A percentile compares a stretch with the other conserved stretches of the same genome.
Conservation (phyloP, 805 yeast species). For the Hanseniaspora guilliermondii region DNA sequence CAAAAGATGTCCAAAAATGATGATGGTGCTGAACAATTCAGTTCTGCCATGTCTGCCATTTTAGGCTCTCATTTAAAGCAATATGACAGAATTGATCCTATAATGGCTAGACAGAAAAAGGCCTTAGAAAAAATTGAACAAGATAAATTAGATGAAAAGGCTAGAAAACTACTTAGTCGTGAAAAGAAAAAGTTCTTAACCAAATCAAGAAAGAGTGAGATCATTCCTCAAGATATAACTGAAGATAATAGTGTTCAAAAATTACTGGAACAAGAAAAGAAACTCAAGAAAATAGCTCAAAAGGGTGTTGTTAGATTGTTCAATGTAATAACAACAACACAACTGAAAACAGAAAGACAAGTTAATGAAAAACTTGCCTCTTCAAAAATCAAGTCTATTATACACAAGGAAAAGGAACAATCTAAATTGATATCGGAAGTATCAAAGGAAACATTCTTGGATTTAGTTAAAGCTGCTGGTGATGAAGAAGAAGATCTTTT, state of each 20-base stretch:
- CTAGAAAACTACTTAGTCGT: conserved; percentile 50
- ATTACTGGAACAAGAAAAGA: conserved; percentile 53
- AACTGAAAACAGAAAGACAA: conserved; percentile 45
- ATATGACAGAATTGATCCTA: conserved; percentile 79
- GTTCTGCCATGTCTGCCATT: conserved; percentile 72
- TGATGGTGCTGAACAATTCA: conserved; percentile 67
- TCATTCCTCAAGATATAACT: conserved; percentile 42
- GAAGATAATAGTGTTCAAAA: conserved; percentile 32
- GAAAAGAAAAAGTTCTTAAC: conserved; percentile 63
- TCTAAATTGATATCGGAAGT: conserved; percentile 55
- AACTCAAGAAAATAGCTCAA: conserved; percentile 69
- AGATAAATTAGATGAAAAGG: conserved; percentile 73
- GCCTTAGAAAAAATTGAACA: conserved; percentile 61
- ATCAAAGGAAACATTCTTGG: conserved; percentile 80
- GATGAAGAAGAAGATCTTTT: conserved; percentile 22
- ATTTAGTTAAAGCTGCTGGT: conserved; percentile 72
- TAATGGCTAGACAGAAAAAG: conserved; percentile 69
- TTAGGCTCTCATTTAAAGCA: conserved; percentile 78
- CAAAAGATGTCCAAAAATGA: conserved; percentile 42
- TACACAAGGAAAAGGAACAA: conserved; percentile 37
- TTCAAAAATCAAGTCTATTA: conserved; percentile 18
- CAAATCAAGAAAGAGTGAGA: conserved; percentile 51
- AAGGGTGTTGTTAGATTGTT: conserved; percentile 75
- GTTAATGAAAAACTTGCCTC: conserved; percentile 34
- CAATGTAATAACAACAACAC: conserved; percentile 74